Percentiles rank a stretch among this genome's conserved stretches.
Evolutionary conservation across 2,329 filamentous ascomycete genomes (phyloP).

Genomic region (Coleophoma cylindrospora): DNA sequence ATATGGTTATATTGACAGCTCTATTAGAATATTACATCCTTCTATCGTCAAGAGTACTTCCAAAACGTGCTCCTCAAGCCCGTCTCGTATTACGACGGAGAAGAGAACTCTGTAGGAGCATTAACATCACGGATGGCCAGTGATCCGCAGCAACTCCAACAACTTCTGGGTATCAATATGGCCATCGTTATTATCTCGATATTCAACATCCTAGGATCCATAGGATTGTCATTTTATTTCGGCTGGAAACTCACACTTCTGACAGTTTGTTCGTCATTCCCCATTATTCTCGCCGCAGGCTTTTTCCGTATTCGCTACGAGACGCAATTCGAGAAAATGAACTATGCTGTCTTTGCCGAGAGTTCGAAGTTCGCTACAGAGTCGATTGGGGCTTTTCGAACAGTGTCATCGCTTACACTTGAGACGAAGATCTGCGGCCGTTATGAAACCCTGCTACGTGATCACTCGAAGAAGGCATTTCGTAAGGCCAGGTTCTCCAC

Average conservation of each 20-base stretch:
- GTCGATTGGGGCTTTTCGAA: slow-evolving; percentile 54
- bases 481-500: slow-evolving; percentile 39
- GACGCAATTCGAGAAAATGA: slow-evolving; percentile 47
- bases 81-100: slow-evolving; percentile 33
- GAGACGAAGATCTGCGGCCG: slow-evolving; percentile 47
- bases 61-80: slow-evolving; percentile 34
- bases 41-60: slow-evolving; percentile 36
- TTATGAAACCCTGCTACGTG: slow-evolving; percentile 38
- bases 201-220: slow-evolving; percentile 59
- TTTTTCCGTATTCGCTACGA: slow-evolving; percentile 46
- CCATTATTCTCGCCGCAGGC: slow-evolving; percentile 38
- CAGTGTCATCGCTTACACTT: slow-evolving; percentile 55
- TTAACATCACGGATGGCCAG: slow-evolving; percentile 38
- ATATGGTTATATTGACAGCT: slow-evolving; percentile 20
- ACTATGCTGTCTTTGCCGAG: slow-evolving; percentile 49
- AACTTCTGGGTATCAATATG: slow-evolving; percentile 38
- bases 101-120: slow-evolving; percentile 38
- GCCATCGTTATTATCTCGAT: slow-evolving; percentile 55
- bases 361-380: slow-evolving; percentile 59
- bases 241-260: slow-evolving; percentile 73
- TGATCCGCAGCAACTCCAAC: slow-evolving; percentile 40
- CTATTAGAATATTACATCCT: slow-evolving; percentile 20
- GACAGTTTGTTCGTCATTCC: slow-evolving; percentile 50
- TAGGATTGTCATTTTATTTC: slow-evolving; percentile 63
- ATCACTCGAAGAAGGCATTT: slow-evolving; percentile 40